A percentile compares a stretch with the other conserved stretches of the same genome.
Conservation (phyloP, 2,329 filamentous ascomycete genomes). For the Trichophyton rubrum region DNA sequence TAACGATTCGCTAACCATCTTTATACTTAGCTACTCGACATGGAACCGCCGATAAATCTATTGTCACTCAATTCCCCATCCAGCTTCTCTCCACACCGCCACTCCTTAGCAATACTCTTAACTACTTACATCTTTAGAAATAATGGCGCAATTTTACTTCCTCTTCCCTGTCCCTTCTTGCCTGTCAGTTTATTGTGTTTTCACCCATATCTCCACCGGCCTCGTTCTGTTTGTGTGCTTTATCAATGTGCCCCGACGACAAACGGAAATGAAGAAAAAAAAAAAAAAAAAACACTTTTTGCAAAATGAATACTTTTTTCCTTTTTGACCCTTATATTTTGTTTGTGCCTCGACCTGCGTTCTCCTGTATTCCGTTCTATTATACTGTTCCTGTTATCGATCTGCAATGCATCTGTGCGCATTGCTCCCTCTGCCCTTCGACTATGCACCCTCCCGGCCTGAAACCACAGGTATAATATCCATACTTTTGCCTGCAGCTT, state of each 20-base stretch:
- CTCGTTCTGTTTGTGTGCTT: neutral
- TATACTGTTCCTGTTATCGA: too few relatives aligned
- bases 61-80: neutral
- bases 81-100: neutral
- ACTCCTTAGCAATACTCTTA: neutral
- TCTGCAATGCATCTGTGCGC: too few relatives aligned
- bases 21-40: neutral
- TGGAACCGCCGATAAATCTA: conserved; percentile 1
- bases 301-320: neutral
- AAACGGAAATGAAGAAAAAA: neutral
- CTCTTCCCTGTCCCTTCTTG: neutral
- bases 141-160: neutral
- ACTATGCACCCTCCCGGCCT: too few relatives aligned
- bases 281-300: neutral
- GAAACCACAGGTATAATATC: too few relatives aligned
- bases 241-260: neutral
- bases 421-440: too few relatives aligned
- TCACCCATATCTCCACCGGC: neutral
- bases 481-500: too few relatives aligned
- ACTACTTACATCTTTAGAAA: neutral
- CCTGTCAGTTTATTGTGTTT: neutral
- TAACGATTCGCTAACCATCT: neutral
- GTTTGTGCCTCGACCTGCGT: neutral
- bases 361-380: too few relatives aligned
- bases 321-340: neutral